Evolutionary conservation across 1,284 basidiomycete species (phyloP), one percentile per base, ranked within the genome.

Genomic region (Sphagnurus paluster): DNA sequence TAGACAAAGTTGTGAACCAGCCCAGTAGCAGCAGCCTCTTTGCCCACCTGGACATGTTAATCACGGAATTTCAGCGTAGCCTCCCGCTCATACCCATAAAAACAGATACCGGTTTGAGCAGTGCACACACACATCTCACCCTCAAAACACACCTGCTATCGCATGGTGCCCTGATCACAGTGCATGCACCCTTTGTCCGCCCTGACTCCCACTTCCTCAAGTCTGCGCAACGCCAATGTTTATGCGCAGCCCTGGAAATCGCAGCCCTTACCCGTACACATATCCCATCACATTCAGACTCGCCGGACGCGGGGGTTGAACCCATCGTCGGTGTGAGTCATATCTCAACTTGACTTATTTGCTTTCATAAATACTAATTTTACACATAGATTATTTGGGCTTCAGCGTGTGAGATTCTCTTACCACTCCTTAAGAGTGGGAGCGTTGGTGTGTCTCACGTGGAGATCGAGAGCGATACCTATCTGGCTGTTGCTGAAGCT

Each of bases 291-390:
- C 4, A 5, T 10, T 32, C 26, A 1, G 13, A 35, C 24, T 10
- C 38, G 9, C 5, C 5, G 17, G 13, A 26, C 5, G 7, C 14
- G 4, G 33, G 45, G n/a, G 24, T 49, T 21, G 29, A 49, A 21
- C 48, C 48, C 9, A 44, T 49, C 11, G 21, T 44, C 8, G 48
- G 48, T 5, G 48, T 49, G 28, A 37, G 48, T 24, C 16, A 13
- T n/a, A n/a, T n/a, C n/a, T n/a, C n/a, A n/a, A n/a, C n/a, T n/a
- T n/a, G n/a, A n/a, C n/a, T n/a, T n/a, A n/a, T n/a, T n/a, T n/a
- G n/a, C n/a, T n/a, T n/a, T n/a, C n/a, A n/a, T n/a, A n/a, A n/a
- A n/a, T n/a, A n/a, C n/a, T n/a, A n/a, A n/a, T n/a, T n/a, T n/a
- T n/a, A n/a, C n/a, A n/a, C n/a, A n/a, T n/a, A n/a, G n/a, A n/a